Evolutionary conservation across 1,284 basidiomycete genomes (phyloP), one percentile per base, ranked within the genome.

Genomic region (Pisolithus thermaeus): DNA sequence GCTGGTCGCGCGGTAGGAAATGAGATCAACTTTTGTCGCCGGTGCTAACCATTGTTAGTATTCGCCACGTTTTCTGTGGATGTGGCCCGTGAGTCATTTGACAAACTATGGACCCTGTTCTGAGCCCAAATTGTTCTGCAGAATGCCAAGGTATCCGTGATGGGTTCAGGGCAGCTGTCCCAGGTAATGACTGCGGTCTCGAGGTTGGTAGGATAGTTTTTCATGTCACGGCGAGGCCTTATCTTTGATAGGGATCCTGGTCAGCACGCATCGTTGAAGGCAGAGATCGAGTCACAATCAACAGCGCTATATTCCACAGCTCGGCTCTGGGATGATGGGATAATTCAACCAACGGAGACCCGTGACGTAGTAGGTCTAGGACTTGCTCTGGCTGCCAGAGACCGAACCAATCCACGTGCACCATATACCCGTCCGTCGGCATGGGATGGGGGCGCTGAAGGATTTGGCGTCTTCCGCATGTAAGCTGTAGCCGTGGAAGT

Each of bases 111-210:
- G 25, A 22, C 39, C 11, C 14, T 46, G 57, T 51, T 48, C 53
- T 59, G 51, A 59, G 6, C 42, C 35, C 12, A 39, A 20, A 18
- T 20, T 40, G 32, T 40, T 23, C 32, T 30, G 30, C 58, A 90
- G 86, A 96, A 95, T 60, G 91, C 94, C 28, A 93, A 90, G 68
- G 87, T 97, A 3, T 90, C 87, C n/a, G 94, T 97, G 42, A 97
- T 97, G 95, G 94, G 95, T 41, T 90, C 90, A 2, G 90, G 86
- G 41, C 94, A 97, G 66, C 80, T 97, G 22, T 90, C 89, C 9
- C 84, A 89, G 63, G 94, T 97, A 48, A 97, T 97, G 94, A 76
- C 87, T 27, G 83, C 83, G 1, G 92, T 97, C 14, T 92, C 90
- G 28, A 87, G 81, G 88, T 90, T 63, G 25, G 77, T 66, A 36